These are phyloP conservation scores for Candida maris DNA, from an alignment of 805 yeast genomes.

Conservation along the genomic window DNA sequence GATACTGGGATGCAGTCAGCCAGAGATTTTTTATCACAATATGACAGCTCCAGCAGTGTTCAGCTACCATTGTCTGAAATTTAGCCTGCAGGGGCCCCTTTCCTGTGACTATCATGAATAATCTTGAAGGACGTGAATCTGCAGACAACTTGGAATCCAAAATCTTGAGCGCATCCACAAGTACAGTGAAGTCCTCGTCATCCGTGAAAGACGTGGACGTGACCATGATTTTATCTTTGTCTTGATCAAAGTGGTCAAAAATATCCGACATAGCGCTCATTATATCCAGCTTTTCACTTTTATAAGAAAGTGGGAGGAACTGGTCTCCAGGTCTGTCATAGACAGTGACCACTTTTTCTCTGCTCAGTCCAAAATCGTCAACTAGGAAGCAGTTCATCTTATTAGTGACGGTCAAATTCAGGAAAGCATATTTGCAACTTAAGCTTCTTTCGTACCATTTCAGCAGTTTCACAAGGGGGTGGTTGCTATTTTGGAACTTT, in stretches of 20 bases:
- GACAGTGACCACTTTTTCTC: slow-evolving; percentile 55
- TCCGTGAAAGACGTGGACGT: slow-evolving; percentile 94
- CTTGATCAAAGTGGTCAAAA: slow-evolving; percentile 26
- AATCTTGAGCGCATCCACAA: slow-evolving; percentile 62
- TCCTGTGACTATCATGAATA: slow-evolving; percentile 86
- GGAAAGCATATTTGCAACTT: slow-evolving; percentile 57
- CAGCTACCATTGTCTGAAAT: slow-evolving; percentile 30
- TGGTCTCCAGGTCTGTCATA: slow-evolving; percentile 81
- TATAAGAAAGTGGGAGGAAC: slow-evolving; percentile 49
- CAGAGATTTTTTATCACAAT: slow-evolving; percentile 66
- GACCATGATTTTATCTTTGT: slow-evolving; percentile 59
- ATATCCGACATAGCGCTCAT: slow-evolving; percentile 34
- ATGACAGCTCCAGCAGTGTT: slow-evolving; percentile 37
- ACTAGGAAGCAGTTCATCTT: slow-evolving; percentile 63
- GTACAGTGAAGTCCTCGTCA: slow-evolving; percentile 79
- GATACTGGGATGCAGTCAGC: slow-evolving; percentile 78
- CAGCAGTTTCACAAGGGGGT: slow-evolving; percentile 61
- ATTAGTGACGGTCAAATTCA: slow-evolving; percentile 77
- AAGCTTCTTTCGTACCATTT: slow-evolving; percentile 60
- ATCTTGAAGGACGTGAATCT: slow-evolving; percentile 36
- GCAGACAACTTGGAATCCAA: slow-evolving; percentile 43
- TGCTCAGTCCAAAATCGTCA: slow-evolving; percentile 49
- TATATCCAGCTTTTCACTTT: slow-evolving; percentile 27
- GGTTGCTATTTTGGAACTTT: slow-evolving; percentile 48
- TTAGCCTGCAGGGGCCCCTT: slow-evolving; percentile 77